Conservation (phyloP, 768 basidiomycete genomes). For the Russula sp. region DNA sequence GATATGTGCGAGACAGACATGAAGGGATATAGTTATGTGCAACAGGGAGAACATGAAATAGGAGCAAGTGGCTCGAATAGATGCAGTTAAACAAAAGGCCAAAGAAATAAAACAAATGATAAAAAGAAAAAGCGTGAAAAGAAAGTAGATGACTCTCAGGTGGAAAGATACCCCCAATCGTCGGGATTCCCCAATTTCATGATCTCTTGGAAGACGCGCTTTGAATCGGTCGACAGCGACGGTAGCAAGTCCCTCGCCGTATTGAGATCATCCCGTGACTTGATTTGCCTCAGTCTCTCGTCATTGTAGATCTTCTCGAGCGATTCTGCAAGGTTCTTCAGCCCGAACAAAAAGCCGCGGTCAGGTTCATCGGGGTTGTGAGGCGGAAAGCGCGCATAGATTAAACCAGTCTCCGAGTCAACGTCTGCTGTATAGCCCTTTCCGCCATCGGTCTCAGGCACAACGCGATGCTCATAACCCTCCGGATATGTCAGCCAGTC, state of each 20-base stretch:
- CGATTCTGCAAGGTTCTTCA: conserved; percentile 74
- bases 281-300: conserved; percentile 70
- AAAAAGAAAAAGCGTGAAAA: conserved; percentile 9
- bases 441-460: conserved; percentile 49
- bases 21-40: conserved; percentile 17
- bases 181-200: conserved; percentile 59
- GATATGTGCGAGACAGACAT: conserved; percentile 14
- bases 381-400: conserved; percentile 93
- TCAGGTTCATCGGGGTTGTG: conserved; percentile 88
- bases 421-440: conserved; percentile 81
- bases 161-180: conserved; percentile 75
- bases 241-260: conserved; percentile 52
- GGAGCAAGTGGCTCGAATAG: conserved; percentile 19
- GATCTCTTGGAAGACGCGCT: conserved; percentile 75
- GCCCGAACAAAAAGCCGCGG: conserved; percentile 88
- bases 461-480: conserved; percentile 40
- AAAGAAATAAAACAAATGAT: conserved; percentile 11
- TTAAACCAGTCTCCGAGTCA: conserved; percentile 76
- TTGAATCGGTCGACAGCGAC: conserved; percentile 65
- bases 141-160: conserved; percentile 39
- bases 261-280: conserved; percentile 52
- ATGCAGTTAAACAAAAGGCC: conserved; percentile 10
- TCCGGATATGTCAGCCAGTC: conserved; percentile 78
- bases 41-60: conserved; percentile 20
- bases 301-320: conserved; percentile 86